Evolutionary conservation across 148 eudicot species (phyloP).

Genomic region (Agrostemma githago): DNA sequence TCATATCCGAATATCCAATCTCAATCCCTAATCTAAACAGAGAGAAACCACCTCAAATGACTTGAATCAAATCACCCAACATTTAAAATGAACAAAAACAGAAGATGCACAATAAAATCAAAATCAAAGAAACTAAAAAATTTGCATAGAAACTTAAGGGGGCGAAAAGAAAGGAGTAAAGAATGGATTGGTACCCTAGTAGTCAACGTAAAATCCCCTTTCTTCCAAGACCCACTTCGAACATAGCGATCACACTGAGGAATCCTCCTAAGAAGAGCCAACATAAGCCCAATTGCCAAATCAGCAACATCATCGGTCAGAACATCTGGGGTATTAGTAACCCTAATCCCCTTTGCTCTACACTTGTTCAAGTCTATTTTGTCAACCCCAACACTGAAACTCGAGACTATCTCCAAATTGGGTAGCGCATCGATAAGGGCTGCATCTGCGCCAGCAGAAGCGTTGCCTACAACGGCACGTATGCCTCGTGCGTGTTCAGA

Average conservation of each 20-base stretch:
- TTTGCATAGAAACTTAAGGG: neutral
- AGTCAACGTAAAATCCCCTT: slow-evolving; percentile 68
- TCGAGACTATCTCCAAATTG: slow-evolving; percentile 62
- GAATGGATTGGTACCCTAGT: slow-evolving; percentile 48
- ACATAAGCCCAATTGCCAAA: slow-evolving; percentile 64
- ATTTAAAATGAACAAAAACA: no score
- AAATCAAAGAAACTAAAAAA: neutral
- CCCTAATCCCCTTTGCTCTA: slow-evolving; percentile 65
- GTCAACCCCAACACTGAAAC: slow-evolving; percentile 75
- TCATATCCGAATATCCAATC: no score
- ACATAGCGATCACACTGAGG: slow-evolving; percentile 72
- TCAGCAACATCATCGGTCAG: slow-evolving; percentile 92
- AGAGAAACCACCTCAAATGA: no score
- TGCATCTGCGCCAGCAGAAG: slow-evolving; percentile 50
- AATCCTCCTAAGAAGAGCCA: slow-evolving; percentile 56
- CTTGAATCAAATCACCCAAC: no score
- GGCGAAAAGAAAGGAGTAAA: neutral
- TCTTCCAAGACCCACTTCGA: slow-evolving; percentile 70
- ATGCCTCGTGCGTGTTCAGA: slow-evolving; percentile 36
- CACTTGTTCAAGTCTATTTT: slow-evolving; percentile 74
- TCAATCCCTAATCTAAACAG: no score
- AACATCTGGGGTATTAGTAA: slow-evolving; percentile 80
- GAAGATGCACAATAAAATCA: no score
- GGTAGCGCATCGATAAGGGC: slow-evolving; percentile 65
- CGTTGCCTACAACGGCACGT: slow-evolving; percentile 69